Conservation (phyloP, 2,329 filamentous ascomycete genomes). For the Fusarium beomiforme region DNA sequence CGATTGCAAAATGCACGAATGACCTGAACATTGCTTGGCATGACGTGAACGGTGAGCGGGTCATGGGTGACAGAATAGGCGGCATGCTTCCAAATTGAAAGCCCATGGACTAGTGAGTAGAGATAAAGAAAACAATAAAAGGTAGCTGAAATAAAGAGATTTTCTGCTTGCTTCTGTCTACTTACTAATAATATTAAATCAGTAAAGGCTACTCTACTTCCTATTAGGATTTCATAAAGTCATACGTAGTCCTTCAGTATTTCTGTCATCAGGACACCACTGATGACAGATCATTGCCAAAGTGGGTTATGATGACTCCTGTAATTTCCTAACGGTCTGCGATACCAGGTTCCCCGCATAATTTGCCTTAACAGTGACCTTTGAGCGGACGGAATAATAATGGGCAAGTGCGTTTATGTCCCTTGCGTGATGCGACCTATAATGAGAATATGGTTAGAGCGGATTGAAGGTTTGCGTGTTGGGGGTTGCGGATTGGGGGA, state of each 20-base stretch:
- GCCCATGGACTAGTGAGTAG: too few species aligned
- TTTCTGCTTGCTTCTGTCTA: too few species aligned
- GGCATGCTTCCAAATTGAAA: too few species aligned
- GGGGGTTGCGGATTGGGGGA: background rate
- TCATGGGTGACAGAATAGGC: too few species aligned
- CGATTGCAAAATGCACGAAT: background rate
- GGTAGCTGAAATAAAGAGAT: too few species aligned
- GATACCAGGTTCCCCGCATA: slow-evolving; percentile 13
- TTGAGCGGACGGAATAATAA: background rate
- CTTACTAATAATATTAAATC: too few species aligned
- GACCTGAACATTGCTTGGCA: background rate
- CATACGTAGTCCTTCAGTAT: too few species aligned
- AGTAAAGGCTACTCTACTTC: too few species aligned
- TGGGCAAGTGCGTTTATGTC: background rate
- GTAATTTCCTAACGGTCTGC: slow-evolving; percentile 5
- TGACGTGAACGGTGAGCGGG: background rate
- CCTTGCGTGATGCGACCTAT: background rate
- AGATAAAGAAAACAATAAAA: too few species aligned
- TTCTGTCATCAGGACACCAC: too few species aligned
- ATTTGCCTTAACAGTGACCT: background rate
- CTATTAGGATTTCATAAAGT: too few species aligned
- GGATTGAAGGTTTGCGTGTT: background rate
- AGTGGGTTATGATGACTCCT: background rate
- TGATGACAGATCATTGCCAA: background rate
- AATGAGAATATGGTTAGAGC: background rate